A percentile compares a stretch with the other conserved stretches of the same genome.
Conservation (phyloP, 2,329 filamentous ascomycete genomes). For the Lachnellula cervina region DNA sequence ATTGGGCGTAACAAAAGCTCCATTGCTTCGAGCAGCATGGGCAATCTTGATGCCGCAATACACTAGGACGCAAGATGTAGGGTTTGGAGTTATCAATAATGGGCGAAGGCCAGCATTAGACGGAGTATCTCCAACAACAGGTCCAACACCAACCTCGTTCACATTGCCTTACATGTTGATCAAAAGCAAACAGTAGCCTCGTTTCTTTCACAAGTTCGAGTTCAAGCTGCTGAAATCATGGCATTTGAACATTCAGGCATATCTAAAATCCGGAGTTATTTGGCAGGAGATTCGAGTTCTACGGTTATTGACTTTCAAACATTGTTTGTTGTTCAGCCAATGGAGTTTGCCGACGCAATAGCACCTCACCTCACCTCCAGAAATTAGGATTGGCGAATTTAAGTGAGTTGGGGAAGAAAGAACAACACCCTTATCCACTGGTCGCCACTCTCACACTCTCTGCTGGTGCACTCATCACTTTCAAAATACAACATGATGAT, state of each 20-base stretch:
- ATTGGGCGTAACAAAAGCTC: background rate
- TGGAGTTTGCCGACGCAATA: background rate
- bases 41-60: background rate
- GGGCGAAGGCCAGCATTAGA: background rate
- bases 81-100: background rate
- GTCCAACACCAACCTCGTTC: background rate
- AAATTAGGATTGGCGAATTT: background rate
- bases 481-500: background rate
- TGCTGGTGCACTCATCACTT: background rate
- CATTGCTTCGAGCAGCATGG: background rate
- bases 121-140: background rate
- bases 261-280: background rate
- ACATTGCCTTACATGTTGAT: background rate
- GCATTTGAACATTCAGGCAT: background rate
- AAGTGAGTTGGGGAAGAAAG: background rate
- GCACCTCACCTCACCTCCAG: background rate
- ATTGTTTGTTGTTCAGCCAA: background rate
- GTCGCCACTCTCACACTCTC: background rate
- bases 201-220: background rate
- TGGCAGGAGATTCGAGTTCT: background rate
- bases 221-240: background rate
- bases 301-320: background rate
- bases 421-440: background rate
- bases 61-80: background rate
- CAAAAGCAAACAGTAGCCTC: background rate